These are phyloP conservation scores for Rhodamnia argentea DNA, from an alignment of 345 rosid genomes.

Conservation along the genomic window DNA sequence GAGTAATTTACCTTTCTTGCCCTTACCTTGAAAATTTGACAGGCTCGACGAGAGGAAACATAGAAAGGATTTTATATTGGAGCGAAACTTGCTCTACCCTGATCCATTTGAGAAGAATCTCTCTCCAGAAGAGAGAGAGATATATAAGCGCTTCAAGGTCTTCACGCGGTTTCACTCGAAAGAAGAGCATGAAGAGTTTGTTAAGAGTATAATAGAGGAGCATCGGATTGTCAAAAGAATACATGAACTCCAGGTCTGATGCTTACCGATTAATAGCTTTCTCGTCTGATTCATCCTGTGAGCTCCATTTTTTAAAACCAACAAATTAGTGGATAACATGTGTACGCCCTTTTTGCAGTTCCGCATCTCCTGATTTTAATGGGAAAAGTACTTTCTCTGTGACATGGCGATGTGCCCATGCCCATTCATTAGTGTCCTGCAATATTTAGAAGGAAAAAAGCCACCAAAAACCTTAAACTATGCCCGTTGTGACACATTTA, in stretches of 20 bases:
- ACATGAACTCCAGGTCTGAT: constrained; percentile 77
- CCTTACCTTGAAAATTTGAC: background rate
- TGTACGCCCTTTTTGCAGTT: background rate
- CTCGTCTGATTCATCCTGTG: background rate
- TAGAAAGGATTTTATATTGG: constrained; percentile 81
- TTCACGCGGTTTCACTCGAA: constrained; percentile 77
- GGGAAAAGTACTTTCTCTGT: background rate
- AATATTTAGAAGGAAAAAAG: too few species aligned
- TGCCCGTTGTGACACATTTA: too few species aligned
- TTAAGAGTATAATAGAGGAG: constrained; percentile 61
- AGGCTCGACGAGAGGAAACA: constrained; percentile 98
- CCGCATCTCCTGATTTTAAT: background rate
- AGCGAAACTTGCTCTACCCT: constrained; percentile 69
- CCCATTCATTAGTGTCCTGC: background rate
- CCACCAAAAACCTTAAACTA: too few species aligned
- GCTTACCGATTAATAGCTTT: background rate
- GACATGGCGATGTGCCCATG: background rate
- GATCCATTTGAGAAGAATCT: constrained; percentile 65
- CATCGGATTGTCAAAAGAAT: constrained; percentile 62
- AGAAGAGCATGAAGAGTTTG: constrained; percentile 74
- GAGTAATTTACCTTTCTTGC: background rate
- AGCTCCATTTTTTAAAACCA: background rate
- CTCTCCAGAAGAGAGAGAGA: constrained; percentile 55
- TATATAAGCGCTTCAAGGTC: constrained; percentile 63
- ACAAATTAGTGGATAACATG: background rate